Conservation (phyloP, 306 rosid species). For the Fragaria iinumae region DNA sequence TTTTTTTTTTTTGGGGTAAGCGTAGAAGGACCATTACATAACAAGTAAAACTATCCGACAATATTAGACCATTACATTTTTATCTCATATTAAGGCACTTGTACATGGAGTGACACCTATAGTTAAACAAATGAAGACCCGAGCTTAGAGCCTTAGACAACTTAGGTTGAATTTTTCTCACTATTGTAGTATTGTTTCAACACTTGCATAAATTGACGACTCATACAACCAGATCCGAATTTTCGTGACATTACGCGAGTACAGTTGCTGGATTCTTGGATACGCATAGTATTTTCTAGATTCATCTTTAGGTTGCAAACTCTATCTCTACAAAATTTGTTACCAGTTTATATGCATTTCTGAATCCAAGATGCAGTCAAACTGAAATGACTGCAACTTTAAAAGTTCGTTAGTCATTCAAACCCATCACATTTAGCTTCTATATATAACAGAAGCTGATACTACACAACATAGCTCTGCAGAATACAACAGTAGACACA, state of each 20-base stretch:
- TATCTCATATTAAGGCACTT: neutral
- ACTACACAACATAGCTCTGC: neutral
- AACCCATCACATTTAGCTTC: neutral
- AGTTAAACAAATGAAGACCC: neutral
- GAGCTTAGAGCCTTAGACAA: too few species aligned
- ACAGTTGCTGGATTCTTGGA: neutral
- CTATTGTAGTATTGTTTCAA: too few species aligned
- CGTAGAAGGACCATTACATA: too few species aligned
- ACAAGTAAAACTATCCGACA: neutral
- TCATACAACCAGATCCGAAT: too few species aligned
- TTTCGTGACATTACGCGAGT: neutral
- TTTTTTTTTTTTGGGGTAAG: too few species aligned
- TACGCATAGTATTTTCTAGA: too few species aligned
- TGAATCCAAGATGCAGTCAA: neutral
- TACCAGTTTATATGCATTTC: neutral
- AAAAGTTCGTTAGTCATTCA: neutral
- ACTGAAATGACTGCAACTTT: neutral
- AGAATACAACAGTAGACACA: neutral
- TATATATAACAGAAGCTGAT: neutral
- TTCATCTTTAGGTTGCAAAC: too few species aligned
- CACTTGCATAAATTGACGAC: too few species aligned
- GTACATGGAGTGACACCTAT: neutral
- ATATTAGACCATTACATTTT: too few species aligned
- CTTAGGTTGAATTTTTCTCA: too few species aligned
- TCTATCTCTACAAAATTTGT: too few species aligned